These are phyloP conservation scores for Fomitopsis pinicola DNA, from an alignment of 1,284 basidiomycete species.

Conservation along the genomic window DNA sequence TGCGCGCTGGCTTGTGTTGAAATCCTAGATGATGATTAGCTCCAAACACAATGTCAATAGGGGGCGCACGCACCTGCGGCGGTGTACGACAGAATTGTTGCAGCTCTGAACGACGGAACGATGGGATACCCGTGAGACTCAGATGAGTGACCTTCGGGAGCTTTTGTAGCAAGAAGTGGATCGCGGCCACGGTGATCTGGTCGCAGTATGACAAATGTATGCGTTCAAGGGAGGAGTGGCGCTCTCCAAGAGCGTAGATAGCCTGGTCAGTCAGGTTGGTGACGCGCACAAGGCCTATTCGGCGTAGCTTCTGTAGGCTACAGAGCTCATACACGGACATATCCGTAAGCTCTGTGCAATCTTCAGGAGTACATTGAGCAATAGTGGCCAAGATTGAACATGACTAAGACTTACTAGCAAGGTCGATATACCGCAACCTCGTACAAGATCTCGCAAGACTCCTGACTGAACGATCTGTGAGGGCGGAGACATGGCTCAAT, in stretches of 20 bases:
- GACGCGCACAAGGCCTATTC: constrained; percentile 94
- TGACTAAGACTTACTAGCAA: constrained; percentile 73
- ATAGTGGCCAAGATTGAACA: neutral
- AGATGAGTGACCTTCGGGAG: constrained; percentile 90
- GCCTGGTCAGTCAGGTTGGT: constrained; percentile 92
- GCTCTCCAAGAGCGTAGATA: constrained; percentile 82
- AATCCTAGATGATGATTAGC: constrained; percentile 54
- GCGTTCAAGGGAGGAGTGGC: constrained; percentile 83
- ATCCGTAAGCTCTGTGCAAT: constrained; percentile 88
- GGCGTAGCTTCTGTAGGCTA: constrained; percentile 83
- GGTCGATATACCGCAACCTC: constrained; percentile 92
- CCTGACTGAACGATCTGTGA: constrained; percentile 89
- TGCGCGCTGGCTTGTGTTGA: constrained; percentile 87
- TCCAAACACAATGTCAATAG: neutral
- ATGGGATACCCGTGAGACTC: constrained; percentile 92
- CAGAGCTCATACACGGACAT: constrained; percentile 92
- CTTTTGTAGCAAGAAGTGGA: constrained; percentile 87
- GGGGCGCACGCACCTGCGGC: constrained; percentile 60
- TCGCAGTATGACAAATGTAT: constrained; percentile 98
- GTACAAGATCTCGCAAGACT: constrained; percentile 86
- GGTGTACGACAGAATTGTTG: constrained; percentile 90
- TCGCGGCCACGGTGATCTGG: constrained; percentile 87
- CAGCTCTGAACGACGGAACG: constrained; percentile 83
- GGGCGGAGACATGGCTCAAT: constrained; percentile 84
- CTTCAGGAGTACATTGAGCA: constrained; percentile 34